Conservation (phyloP, 345 rosid genomes). For the Firmiana major region DNA sequence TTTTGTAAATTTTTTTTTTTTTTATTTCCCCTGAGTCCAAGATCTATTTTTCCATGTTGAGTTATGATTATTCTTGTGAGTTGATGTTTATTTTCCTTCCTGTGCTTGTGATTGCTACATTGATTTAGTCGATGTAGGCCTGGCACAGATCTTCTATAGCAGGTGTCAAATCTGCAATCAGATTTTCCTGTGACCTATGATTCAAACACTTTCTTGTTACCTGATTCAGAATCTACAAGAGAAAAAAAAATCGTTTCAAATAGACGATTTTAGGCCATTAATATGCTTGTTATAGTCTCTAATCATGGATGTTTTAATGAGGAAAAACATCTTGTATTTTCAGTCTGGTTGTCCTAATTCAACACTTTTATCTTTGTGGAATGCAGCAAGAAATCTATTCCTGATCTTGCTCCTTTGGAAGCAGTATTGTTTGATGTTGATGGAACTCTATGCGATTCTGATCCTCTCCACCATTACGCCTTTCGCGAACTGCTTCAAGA, state of each 20-base stretch:
- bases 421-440: conserved; percentile 89
- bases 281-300: not conserved
- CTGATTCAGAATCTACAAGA: no score
- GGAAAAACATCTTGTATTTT: not conserved
- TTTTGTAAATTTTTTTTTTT: no score
- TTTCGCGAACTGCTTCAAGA: conserved; percentile 66
- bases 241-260: not conserved
- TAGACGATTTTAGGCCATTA: not conserved
- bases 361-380: not conserved
- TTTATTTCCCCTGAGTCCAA: no score
- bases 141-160: no score
- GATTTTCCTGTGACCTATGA: no score
- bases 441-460: conserved; percentile 97
- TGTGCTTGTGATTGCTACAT: no score
- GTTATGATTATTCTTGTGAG: no score
- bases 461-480: conserved; percentile 72
- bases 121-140: no score
- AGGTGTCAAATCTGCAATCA: no score
- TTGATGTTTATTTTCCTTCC: no score
- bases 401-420: conserved; percentile 64
- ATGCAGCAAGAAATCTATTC: conserved; percentile 54
- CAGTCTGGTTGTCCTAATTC: not conserved
- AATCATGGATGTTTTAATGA: not conserved
- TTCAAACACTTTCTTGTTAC: no score
- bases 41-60: no score